A percentile compares a stretch with the other conserved stretches of the same genome.
Evolutionary conservation across 306 rosid genomes (phyloP).

Genomic region (Fragaria ananassa): DNA sequence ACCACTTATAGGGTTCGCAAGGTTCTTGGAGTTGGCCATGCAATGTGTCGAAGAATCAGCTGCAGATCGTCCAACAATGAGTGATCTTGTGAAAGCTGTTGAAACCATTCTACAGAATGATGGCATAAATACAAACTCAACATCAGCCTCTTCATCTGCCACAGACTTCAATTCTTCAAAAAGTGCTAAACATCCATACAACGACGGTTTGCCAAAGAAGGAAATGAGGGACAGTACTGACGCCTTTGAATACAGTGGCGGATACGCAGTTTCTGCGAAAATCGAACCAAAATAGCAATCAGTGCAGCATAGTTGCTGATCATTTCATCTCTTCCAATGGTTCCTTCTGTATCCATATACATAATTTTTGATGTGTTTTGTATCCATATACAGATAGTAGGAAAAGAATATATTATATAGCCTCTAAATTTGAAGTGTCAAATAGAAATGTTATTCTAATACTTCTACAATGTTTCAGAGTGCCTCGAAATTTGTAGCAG

Average conservation of each 20-base stretch:
- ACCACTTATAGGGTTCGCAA: slow-evolving; percentile 51
- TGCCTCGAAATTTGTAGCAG: neutral
- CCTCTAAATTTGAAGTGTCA: neutral
- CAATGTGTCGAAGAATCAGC: slow-evolving; percentile 86
- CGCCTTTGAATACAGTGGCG: slow-evolving; percentile 78
- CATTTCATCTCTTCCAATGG: slow-evolving; percentile 1
- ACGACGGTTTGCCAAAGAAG: slow-evolving; percentile 51
- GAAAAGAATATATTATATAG: neutral
- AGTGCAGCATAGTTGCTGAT: neutral
- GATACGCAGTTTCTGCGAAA: slow-evolving; percentile 54
- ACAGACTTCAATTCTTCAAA: slow-evolving; percentile 61
- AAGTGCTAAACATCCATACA: slow-evolving; percentile 66
- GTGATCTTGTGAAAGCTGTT: slow-evolving; percentile 70
- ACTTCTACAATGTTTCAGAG: neutral
- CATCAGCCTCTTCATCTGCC: slow-evolving; percentile 89
- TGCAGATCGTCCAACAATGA: slow-evolving; percentile 80
- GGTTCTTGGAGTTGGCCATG: slow-evolving; percentile 77
- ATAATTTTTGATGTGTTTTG: neutral
- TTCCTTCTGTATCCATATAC: neutral
- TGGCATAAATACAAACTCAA: slow-evolving; percentile 76
- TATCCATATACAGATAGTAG: neutral
- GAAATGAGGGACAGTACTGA: slow-evolving; percentile 38
- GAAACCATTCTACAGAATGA: slow-evolving; percentile 77
- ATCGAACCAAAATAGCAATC: slow-evolving; percentile 70
- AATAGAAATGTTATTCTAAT: neutral